These are phyloP conservation scores for Pseudocercospora eumusae DNA, from an alignment of 2,329 filamentous ascomycete genomes.

Conservation along the genomic window DNA sequence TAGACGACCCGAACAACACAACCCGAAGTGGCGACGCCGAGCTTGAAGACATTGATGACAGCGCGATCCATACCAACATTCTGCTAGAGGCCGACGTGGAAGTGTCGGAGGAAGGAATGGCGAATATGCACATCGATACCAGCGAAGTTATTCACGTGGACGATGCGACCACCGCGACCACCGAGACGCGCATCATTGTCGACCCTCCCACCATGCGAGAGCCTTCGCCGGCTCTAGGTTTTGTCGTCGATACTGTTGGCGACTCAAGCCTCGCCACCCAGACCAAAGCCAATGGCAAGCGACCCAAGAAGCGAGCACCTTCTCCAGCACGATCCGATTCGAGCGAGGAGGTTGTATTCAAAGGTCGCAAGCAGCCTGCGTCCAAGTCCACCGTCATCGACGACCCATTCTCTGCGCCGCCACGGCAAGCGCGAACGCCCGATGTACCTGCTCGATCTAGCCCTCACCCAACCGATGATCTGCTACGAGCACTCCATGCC, in stretches of 20 bases:
- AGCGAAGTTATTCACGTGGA: conserved; percentile 25
- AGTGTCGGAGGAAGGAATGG: conserved; percentile 36
- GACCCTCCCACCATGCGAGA: conserved; percentile 13
- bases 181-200: conserved; percentile 22
- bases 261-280: conserved; percentile 31
- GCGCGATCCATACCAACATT: conserved; percentile 34
- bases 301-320: conserved; percentile 39
- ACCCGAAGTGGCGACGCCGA: conserved; percentile 35
- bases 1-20: conserved; percentile 33
- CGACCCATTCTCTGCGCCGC: conserved; percentile 30
- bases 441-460: conserved; percentile 27
- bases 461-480: conserved; percentile 32
- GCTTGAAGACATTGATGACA: conserved; percentile 30
- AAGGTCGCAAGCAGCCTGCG: conserved; percentile 49
- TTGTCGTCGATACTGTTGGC: conserved; percentile 40
- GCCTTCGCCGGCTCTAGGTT: conserved; percentile 23
- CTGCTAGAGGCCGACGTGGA: conserved; percentile 37
- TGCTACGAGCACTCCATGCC: conserved; percentile 28
- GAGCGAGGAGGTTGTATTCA: conserved; percentile 72
- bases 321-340: conserved; percentile 57
- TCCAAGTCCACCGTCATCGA: conserved; percentile 30
- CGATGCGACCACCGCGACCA: conserved; percentile 15
- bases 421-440: conserved; percentile 34
- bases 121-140: conserved; percentile 36
- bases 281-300: conserved; percentile 23